phyloP scores from a whole-genome alignment of 352 stramenopile genomes.

The Pythium chondricola region DNA sequence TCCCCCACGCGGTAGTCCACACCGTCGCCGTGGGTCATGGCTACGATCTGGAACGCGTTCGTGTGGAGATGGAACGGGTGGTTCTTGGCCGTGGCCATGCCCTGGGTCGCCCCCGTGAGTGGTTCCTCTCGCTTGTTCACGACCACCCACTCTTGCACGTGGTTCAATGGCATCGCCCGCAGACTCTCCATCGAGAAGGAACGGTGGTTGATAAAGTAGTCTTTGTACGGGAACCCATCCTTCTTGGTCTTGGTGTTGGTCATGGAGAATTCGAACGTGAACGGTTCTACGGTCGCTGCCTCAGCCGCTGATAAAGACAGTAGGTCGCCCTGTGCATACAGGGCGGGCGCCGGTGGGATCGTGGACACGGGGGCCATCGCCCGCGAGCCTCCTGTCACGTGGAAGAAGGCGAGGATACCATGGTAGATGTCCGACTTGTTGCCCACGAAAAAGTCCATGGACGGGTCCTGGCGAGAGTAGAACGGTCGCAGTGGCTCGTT shows the following conservation, averaged over 20 bases:
- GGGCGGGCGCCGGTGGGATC: conserved; percentile 27
- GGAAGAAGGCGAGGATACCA: conserved; percentile 54
- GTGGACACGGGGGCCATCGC: conserved; percentile 23
- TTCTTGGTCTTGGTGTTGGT: conserved; percentile 25
- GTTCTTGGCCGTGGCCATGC: conserved; percentile 44
- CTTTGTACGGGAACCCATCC: conserved; percentile 66
- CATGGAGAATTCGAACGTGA: conserved; percentile 59
- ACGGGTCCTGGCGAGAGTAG: conserved; percentile 37
- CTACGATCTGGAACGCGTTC: conserved; percentile 79
- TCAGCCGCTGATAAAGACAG: conserved; percentile 27
- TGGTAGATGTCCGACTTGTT: conserved; percentile 47
- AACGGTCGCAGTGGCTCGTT: conserved; percentile 42
- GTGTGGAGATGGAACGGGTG: conserved; percentile 86
- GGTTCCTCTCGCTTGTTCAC: conserved; percentile 43
- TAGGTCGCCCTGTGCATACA: conserved; percentile 36
- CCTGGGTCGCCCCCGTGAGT: conserved; percentile 3
- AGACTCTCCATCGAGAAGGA: conserved; percentile 42
- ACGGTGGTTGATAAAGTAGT: conserved; percentile 69
- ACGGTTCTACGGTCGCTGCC: conserved; percentile 24
- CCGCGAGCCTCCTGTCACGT: conserved; percentile 33
- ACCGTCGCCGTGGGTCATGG: conserved; percentile 54
- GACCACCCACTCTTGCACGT: conserved; percentile 73
- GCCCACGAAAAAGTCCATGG: conserved; percentile 44
- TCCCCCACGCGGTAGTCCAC: conserved; percentile 74
- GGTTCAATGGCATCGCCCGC: conserved; percentile 42